Conservation (phyloP, 495 filamentous ascomycete genomes). For the Penicillium lagena region DNA sequence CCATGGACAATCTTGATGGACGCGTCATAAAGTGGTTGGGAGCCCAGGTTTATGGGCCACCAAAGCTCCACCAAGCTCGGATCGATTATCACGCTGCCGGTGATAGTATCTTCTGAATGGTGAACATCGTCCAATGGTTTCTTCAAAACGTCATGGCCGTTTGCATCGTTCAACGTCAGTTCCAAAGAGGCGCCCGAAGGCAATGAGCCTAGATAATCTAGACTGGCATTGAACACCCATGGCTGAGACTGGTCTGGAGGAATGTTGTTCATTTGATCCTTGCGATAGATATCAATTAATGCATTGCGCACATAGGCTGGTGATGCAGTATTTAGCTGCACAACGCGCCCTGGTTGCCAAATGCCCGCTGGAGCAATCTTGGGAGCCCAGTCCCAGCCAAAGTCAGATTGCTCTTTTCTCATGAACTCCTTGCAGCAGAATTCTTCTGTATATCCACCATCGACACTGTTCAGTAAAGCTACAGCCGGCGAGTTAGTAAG, state of each 20-base stretch:
- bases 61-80: slow-evolving; percentile 41
- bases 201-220: slow-evolving; percentile 53
- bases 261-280: slow-evolving; percentile 54
- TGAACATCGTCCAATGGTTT: slow-evolving; percentile 39
- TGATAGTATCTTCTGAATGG: slow-evolving; percentile 40
- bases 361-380: slow-evolving; percentile 59
- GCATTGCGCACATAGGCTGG: slow-evolving; percentile 50
- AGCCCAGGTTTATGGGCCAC: slow-evolving; percentile 57
- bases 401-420: slow-evolving; percentile 64
- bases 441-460: slow-evolving; percentile 27
- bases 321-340: slow-evolving; percentile 43
- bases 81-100: slow-evolving; percentile 41
- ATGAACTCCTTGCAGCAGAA: slow-evolving; percentile 56
- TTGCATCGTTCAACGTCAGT: slow-evolving; percentile 46
- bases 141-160: slow-evolving; percentile 37
- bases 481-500: not conserved
- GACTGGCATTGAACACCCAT: slow-evolving; percentile 65
- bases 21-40: slow-evolving; percentile 54
- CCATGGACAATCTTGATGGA: slow-evolving; percentile 39
- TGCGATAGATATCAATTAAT: slow-evolving; percentile 54
- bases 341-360: slow-evolving; percentile 55
- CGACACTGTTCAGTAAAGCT: slow-evolving; percentile 41
- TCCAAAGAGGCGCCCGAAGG: slow-evolving; percentile 40
- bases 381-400: slow-evolving; percentile 69
- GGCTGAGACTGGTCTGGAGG: slow-evolving; percentile 53